Percentiles rank a stretch among this genome's conserved stretches.
Evolutionary conservation across 2,329 filamentous ascomycete genomes (phyloP).

Genomic region (Pseudocercospora ulei): DNA sequence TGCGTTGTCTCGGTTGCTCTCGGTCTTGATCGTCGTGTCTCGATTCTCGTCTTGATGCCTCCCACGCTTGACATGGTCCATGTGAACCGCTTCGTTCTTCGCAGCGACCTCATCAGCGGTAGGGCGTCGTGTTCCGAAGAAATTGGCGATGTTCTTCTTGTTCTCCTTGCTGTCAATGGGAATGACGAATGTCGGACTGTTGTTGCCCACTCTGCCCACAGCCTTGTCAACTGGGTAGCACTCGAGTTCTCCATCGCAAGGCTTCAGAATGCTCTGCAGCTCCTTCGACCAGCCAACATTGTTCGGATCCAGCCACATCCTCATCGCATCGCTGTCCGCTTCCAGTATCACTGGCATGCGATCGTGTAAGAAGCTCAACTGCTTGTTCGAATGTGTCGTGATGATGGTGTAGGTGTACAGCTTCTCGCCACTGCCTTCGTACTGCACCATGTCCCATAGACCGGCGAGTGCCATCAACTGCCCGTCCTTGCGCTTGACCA

Average conservation of each 20-base stretch:
- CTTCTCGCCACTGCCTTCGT: constrained; percentile 61
- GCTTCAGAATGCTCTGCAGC: constrained; percentile 67
- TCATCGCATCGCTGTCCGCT: constrained; percentile 59
- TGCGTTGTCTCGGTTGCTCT: constrained; percentile 45
- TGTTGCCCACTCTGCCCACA: constrained; percentile 88
- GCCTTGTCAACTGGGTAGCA: constrained; percentile 79
- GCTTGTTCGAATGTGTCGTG: constrained; percentile 75
- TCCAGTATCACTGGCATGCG: constrained; percentile 93
- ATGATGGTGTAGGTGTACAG: constrained; percentile 88
- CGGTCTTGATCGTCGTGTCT: constrained; percentile 37
- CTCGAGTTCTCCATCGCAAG: constrained; percentile 68
- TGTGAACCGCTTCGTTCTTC: constrained; percentile 31
- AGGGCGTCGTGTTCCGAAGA: constrained; percentile 58
- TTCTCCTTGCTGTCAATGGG: constrained; percentile 78
- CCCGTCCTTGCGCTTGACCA: constrained; percentile 69
- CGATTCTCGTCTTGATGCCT: constrained; percentile 37
- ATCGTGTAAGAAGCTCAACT: constrained; percentile 79
- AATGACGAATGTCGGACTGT: constrained; percentile 72
- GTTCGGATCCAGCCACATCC: constrained; percentile 67
- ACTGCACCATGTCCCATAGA: constrained; percentile 79
- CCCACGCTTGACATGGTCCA: constrained; percentile 29
- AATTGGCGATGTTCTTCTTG: constrained; percentile 87
- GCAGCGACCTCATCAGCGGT: constrained; percentile 32
- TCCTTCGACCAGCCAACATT: constrained; percentile 65
- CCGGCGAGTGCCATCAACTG: constrained; percentile 82